phyloP scores from a whole-genome alignment of 2,329 filamentous ascomycete species.

The Pseudogymnoascus sp. region DNA sequence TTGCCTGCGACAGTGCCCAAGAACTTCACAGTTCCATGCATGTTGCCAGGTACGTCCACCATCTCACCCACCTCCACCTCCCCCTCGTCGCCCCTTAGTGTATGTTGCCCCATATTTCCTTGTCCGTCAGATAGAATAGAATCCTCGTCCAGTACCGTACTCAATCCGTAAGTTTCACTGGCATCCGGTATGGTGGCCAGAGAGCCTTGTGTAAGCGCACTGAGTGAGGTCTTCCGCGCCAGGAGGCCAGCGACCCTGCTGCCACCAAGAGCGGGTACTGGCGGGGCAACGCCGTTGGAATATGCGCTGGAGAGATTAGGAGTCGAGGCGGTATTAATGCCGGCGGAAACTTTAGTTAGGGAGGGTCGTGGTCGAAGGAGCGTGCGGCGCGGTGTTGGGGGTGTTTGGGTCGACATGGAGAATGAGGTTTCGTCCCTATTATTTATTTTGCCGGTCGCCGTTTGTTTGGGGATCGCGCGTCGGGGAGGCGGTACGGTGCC shows the following conservation, averaged over 20 bases:
- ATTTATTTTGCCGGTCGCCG: constrained; percentile 7
- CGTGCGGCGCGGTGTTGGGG: constrained; percentile 24
- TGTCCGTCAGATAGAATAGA: constrained; percentile 26
- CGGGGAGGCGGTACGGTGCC: constrained; percentile 6
- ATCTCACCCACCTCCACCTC: constrained; percentile 68
- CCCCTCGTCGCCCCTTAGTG: constrained; percentile 43
- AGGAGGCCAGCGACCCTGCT: constrained; percentile 32
- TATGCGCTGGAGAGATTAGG: constrained; percentile 45
- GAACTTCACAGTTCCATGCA: constrained; percentile 85
- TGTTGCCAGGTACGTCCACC: constrained; percentile 88
- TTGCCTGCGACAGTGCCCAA: constrained; percentile 81
- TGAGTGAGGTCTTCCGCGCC: constrained; percentile 63
- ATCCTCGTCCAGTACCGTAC: constrained; percentile 42
- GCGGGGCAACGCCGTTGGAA: constrained; percentile 10
- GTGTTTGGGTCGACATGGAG: constrained; percentile 16
- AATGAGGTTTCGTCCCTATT: constrained; percentile 2
- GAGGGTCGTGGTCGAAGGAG: constrained; percentile 27
- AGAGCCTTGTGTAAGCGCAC: constrained; percentile 56
- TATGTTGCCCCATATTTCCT: constrained; percentile 43
- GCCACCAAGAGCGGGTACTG: constrained; percentile 2
- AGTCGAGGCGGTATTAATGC: constrained; percentile 44
- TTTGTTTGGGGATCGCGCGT: constrained; percentile 9
- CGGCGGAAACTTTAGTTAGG: constrained; percentile 16
- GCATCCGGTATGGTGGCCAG: constrained; percentile 60
- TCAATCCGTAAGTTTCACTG: constrained; percentile 53